Base-by-base conservation (phyloP, 805 yeast genomes). In the Ogataea paraovalis region DNA sequence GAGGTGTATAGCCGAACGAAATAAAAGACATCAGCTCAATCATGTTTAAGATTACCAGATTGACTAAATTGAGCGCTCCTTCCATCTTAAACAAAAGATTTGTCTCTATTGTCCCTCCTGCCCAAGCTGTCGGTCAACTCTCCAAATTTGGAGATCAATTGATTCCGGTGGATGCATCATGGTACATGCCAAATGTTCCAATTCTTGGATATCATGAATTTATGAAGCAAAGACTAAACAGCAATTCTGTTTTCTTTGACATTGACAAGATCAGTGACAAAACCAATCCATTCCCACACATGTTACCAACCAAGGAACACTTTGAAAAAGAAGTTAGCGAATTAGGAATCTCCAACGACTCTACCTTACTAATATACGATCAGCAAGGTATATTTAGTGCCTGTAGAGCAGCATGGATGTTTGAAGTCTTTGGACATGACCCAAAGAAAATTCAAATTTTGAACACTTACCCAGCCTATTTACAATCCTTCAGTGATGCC, bases 361-460 rank as follows among this genome's bases (percentile, higher is more conserved):
- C 91, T 54, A 68, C 72, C 13, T 61, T 94, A 36, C 84, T 94
- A 10, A 79, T 94, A 12, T 94, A 94, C 64, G 99, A 94, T 66
- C 82, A 82, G 54, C 75, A 77, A 42, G 96, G 96, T 2, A 82
- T 86, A 52, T 89, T 92, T 64, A 83, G 96, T 38, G 81, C 91
- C 2, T 96, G 97, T 34, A 76, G 99, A 55, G 95, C 87, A 16
- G 91, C 90, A 0, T 94, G 97, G 97, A 88, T 91, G 56, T 76
- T 94, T 58, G 75, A 82, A 33, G 71, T 85, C 0, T 88, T 86
- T 64, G 92, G 92, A 7, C 97, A 91, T 64, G 64, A 64, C 46
- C n/a, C 51, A 2, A 48, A 47, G 68, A 79, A 43, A 67, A 79
- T 90, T 21, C 75, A 72, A 52, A 60, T 92, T 41, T 74, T 92